Conservation (phyloP, 306 rosid species). For the Comarum palustre region DNA sequence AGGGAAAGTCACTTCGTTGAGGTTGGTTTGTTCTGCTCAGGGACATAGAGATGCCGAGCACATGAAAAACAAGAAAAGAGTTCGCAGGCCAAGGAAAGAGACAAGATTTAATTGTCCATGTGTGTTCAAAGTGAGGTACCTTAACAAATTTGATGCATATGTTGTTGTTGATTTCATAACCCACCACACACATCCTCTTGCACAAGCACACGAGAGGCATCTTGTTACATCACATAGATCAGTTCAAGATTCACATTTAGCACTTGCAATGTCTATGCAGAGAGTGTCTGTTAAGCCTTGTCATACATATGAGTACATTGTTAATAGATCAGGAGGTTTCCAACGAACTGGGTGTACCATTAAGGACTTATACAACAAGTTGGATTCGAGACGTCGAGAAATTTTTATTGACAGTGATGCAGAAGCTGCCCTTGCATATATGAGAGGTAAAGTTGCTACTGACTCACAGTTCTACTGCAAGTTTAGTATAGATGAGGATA, state of each 20-base stretch:
- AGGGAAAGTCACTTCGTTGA: background rate
- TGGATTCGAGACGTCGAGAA: background rate
- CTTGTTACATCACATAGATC: background rate
- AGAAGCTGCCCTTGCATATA: background rate
- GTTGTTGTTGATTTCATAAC: background rate
- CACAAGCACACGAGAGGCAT: background rate
- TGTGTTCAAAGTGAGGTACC: background rate
- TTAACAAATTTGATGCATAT: background rate
- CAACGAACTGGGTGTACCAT: background rate
- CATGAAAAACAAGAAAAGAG: background rate
- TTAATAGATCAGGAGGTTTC: background rate
- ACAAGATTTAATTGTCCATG: background rate
- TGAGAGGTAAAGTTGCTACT: background rate
- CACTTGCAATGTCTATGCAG: background rate
- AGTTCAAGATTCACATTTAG: background rate
- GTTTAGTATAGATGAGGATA: background rate
- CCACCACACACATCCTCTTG: background rate
- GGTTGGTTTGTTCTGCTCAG: background rate
- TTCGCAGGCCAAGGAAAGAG: background rate
- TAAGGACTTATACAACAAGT: background rate
- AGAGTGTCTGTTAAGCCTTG: background rate
- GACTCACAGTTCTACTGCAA: background rate
- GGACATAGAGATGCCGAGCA: background rate
- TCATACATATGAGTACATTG: background rate
- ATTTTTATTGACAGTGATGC: background rate